phyloP scores from a whole-genome alignment of 2,329 filamentous ascomycete genomes.

The Sclerotinia sclerotiorum region DNA sequence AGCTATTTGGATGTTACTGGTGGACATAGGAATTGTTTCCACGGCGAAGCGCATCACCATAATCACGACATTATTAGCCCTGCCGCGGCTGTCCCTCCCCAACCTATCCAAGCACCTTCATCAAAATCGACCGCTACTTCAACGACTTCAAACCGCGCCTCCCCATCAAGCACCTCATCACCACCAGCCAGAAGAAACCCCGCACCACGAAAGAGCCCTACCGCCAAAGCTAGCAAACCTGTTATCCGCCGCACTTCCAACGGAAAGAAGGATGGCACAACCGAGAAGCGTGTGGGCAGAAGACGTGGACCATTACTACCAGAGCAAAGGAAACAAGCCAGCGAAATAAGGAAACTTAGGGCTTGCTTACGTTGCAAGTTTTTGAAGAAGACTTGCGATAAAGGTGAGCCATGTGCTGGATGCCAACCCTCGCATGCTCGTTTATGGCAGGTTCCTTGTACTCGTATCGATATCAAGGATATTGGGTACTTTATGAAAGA shows the following conservation, averaged over 20 bases:
- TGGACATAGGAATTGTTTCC: constrained; percentile 60
- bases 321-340: constrained; percentile 93
- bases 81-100: constrained; percentile 63
- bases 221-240: constrained; percentile 76
- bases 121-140: constrained; percentile 60
- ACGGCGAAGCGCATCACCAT: constrained; percentile 54
- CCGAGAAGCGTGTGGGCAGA: constrained; percentile 90
- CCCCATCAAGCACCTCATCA: constrained; percentile 59
- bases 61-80: constrained; percentile 62
- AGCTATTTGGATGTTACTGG: constrained; percentile 60
- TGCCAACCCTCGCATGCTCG: constrained; percentile 95
- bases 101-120: constrained; percentile 65
- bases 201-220: constrained; percentile 62
- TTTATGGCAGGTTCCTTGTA: constrained; percentile 96
- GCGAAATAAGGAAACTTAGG: constrained; percentile 91
- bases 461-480: constrained; percentile 97
- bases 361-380: constrained; percentile 97
- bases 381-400: constrained; percentile 98
- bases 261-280: constrained; percentile 73
- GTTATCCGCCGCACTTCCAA: constrained; percentile 76
- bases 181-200: constrained; percentile 66
- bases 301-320: constrained; percentile 86
- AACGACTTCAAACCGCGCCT: constrained; percentile 55
- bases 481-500: constrained; percentile 99
- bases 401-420: constrained; percentile 91